A percentile compares a stretch with the other conserved stretches of the same genome.
phyloP scores from a whole-genome alignment of 2,329 filamentous ascomycete genomes.

The Penicillium occitanis region DNA sequence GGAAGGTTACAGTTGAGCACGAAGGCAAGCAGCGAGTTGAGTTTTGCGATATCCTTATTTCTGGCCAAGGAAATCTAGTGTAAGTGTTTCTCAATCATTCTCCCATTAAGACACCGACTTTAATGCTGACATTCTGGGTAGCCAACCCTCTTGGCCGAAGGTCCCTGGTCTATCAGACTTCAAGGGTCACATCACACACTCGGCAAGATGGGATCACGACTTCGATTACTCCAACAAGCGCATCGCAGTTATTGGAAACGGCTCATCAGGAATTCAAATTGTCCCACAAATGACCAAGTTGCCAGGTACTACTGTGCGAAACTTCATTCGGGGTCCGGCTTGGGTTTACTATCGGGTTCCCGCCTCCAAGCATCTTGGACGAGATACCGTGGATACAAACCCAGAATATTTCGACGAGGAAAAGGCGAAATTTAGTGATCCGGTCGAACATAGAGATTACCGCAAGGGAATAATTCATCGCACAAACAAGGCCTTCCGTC shows the following conservation, averaged over 20 bases:
- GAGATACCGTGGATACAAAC: not conserved
- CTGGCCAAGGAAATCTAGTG: slow-evolving; percentile 31
- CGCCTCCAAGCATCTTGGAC: not conserved
- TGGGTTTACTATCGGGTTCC: slow-evolving; percentile 5
- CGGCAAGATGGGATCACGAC: slow-evolving; percentile 33
- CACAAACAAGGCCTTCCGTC: not conserved
- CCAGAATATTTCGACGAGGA: not conserved
- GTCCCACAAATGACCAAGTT: slow-evolving; percentile 27
- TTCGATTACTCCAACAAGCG: slow-evolving; percentile 26
- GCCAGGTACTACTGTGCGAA: slow-evolving; percentile 38
- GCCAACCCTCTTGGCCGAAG: slow-evolving; percentile 3
- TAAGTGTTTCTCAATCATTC: not conserved
- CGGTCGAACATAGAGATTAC: not conserved
- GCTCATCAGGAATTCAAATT: slow-evolving; percentile 40
- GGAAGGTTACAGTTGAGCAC: slow-evolving; percentile 29
- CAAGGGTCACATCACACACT: slow-evolving; percentile 33
- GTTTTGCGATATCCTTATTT: slow-evolving; percentile 29
- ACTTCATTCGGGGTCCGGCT: not conserved
- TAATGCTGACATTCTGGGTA: not conserved
- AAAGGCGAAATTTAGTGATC: not conserved
- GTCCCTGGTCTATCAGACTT: slow-evolving; percentile 26
- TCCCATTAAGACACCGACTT: not conserved
- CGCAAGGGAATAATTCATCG: not conserved
- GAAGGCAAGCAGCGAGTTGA: slow-evolving; percentile 21
- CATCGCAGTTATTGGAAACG: slow-evolving; percentile 30